phyloP scores from a whole-genome alignment of 441 rosid species.

The Erodium moschatum region DNA sequence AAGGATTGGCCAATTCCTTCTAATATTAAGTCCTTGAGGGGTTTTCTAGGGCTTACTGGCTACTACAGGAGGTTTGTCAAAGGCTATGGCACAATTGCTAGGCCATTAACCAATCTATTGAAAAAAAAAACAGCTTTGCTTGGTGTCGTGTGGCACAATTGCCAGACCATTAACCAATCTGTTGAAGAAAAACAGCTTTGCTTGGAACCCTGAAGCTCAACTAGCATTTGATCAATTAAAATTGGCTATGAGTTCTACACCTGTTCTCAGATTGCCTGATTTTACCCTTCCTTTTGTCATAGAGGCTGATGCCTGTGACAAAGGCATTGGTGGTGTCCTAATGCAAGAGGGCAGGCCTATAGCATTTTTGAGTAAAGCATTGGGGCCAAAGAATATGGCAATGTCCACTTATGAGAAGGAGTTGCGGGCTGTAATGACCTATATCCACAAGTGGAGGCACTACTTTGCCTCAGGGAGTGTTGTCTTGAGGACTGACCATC shows the following conservation, averaged over 20 bases:
- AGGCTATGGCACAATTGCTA: neutral
- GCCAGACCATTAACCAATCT: too few relatives aligned
- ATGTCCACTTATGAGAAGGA: neutral
- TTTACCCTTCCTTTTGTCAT: neutral
- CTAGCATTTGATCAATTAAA: neutral
- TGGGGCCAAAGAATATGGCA: neutral
- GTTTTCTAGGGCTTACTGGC: neutral
- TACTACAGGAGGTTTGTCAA: neutral
- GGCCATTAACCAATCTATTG: neutral
- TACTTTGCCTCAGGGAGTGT: neutral
- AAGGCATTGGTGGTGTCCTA: neutral
- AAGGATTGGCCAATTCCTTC: neutral
- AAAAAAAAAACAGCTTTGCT: neutral
- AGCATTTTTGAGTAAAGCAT: neutral
- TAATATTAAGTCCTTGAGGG: neutral
- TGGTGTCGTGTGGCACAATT: too few relatives aligned
- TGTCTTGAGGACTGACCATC: neutral
- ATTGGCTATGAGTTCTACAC: neutral
- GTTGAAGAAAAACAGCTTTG: too few relatives aligned
- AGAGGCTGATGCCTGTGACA: neutral
- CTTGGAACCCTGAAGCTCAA: too few relatives aligned
- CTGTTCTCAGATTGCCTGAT: neutral
- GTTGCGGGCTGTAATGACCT: neutral
- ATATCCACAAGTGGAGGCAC: neutral
- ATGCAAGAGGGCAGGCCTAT: neutral